Evolutionary conservation across 2,329 filamentous ascomycete species (phyloP), one percentile per base, ranked within the genome.

Genomic region (Fusarium sp.): DNA sequence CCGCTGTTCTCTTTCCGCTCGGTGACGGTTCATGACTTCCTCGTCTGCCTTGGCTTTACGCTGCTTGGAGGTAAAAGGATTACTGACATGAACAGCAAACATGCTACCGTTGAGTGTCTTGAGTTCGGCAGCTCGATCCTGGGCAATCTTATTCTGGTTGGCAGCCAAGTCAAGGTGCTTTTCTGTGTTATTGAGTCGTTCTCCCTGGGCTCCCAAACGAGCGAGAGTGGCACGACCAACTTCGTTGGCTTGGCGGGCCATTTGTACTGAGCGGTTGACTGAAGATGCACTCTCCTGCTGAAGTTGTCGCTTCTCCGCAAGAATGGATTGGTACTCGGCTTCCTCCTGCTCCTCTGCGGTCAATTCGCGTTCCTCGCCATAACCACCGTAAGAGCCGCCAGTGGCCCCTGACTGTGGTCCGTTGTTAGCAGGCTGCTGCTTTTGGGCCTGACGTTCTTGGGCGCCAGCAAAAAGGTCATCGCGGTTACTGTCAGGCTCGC

Each of bases 101-200:
- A 97, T 97, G 82, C 91, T 94, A 67, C 91, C 85, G 80, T 97
- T 97, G 50, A 97, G 83, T 1, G 88, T 92, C 82, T 95, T 95
- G 37, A 97, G 83, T 76, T 97, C 93, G 47, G 89, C 88, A 2
- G 93, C 91, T 72, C 92, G 92, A 70, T 94, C 92, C 72, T 94
- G 90, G 0, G 92, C 92, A 62, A 92, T 83, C 60, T 89, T 88
- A 72, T 92, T 92, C 76, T 94, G 90, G 67, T 90, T 91, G n/a
- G 87, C 82, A 6, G 93, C 91, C 69, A 92, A 84, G 73, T 97
- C 93, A 59, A 97, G 85, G 74, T 95, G 93, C 79, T 88, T 88
- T 78, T 97, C 92, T 1, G 91, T 92, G 75, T 94, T 93, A 77
- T 94, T 88, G 57, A 97, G 86, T 16, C 91, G 86, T 76, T 97